phyloP scores from a whole-genome alignment of 2,329 filamentous ascomycete genomes.

The Ophiostoma populinum region DNA sequence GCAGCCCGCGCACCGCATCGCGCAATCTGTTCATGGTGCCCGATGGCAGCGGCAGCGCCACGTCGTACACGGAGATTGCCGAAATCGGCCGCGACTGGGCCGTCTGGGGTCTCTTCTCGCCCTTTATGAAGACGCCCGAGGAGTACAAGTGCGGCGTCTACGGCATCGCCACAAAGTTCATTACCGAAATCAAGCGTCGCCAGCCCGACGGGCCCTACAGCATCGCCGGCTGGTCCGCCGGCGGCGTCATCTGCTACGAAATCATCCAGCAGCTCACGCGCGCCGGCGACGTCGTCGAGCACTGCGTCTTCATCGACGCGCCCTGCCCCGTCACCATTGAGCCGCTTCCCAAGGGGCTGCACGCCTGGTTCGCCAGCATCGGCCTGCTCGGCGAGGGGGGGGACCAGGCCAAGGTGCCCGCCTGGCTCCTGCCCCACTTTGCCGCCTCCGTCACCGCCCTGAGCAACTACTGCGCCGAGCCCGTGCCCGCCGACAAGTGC shows the following conservation, averaged over 20 bases:
- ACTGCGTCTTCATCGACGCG: constrained; percentile 47
- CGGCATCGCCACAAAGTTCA: constrained; percentile 46
- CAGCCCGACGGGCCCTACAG: constrained; percentile 52
- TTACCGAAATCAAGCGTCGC: constrained; percentile 52
- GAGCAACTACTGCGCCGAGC: constrained; percentile 49
- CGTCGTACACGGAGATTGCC: constrained; percentile 47
- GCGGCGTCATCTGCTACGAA: constrained; percentile 55
- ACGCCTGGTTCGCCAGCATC: constrained; percentile 56
- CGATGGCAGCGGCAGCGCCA: constrained; percentile 41
- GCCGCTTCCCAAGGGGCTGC: constrained; percentile 43
- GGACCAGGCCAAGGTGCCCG: constrained; percentile 42
- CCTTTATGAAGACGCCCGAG: constrained; percentile 52
- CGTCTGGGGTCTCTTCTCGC: constrained; percentile 47
- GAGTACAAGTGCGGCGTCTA: constrained; percentile 49
- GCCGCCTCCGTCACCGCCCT: constrained; percentile 49
- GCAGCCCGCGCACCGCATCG: constrained; percentile 29
- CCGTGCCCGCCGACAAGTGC: constrained; percentile 39
- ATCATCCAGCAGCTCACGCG: constrained; percentile 42
- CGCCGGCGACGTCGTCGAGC: constrained; percentile 37
- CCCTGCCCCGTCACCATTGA: constrained; percentile 52
- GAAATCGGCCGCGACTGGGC: constrained; percentile 28
- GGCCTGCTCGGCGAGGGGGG: constrained; percentile 50
- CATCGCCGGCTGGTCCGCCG: constrained; percentile 60
- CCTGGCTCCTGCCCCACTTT: constrained; percentile 63
- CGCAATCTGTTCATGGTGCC: constrained; percentile 36